Evolutionary conservation across 78 protist species (phyloP).

Genomic region (Pigoraptor vietnamica): DNA sequence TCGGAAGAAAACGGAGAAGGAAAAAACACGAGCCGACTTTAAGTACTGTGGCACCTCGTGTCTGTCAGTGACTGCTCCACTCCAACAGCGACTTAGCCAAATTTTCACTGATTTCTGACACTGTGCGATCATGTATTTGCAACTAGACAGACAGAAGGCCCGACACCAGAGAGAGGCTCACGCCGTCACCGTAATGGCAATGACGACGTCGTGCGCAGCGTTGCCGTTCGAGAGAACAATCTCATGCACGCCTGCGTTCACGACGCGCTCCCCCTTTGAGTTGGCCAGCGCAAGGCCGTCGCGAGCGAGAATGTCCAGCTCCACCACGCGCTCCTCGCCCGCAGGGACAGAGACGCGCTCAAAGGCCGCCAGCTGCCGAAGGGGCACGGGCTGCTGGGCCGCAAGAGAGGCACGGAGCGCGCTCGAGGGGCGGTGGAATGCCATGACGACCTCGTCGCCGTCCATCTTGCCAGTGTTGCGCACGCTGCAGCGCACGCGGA

Average conservation of each 20-base stretch:
- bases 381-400: not conserved
- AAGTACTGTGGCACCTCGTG: too few relatives aligned
- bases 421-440: not conserved
- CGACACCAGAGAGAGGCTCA: too few relatives aligned
- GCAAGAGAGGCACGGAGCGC: not conserved
- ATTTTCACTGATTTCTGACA: too few relatives aligned
- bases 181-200: too few relatives aligned
- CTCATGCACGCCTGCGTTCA: not conserved
- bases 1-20: too few relatives aligned
- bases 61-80: too few relatives aligned
- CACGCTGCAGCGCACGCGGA: not conserved
- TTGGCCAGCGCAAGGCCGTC: not conserved
- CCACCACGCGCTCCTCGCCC: too few relatives aligned
- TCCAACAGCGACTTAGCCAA: too few relatives aligned
- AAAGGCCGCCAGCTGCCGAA: not conserved
- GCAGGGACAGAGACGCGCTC: not conserved
- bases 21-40: too few relatives aligned
- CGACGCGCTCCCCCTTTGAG: not conserved
- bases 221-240: not conserved
- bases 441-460: not conserved
- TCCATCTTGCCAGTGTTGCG: not conserved
- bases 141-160: too few relatives aligned
- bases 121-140: too few relatives aligned
- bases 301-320: not conserved
- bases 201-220: not conserved